phyloP scores from a whole-genome alignment of 148 eudicot genomes.

The Amaranthus hypochondriacus region DNA sequence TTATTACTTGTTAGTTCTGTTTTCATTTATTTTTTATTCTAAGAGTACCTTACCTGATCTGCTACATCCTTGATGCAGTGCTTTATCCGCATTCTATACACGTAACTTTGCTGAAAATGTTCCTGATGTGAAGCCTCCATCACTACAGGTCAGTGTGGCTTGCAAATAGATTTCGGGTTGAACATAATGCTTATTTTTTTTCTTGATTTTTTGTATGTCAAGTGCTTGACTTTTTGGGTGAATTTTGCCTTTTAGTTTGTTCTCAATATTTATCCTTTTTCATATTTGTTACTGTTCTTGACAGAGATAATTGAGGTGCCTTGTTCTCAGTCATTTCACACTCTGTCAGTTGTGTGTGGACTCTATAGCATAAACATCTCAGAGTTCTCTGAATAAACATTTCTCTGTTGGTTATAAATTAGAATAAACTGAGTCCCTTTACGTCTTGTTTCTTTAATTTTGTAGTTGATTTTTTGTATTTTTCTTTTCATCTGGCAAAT shows the following conservation, averaged over 20 bases:
- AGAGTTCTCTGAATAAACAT: neutral
- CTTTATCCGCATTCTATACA: constrained; percentile 92
- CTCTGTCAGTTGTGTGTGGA: neutral
- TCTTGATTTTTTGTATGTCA: constrained; percentile 2
- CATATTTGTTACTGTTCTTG: neutral
- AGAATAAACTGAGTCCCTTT: neutral
- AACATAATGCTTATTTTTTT: constrained; percentile 1
- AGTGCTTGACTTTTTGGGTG: neutral
- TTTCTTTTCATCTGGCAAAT: neutral
- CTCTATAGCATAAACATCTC: neutral
- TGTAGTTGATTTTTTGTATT: neutral
- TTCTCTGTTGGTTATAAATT: constrained; percentile 6
- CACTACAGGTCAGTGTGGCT: constrained; percentile 60
- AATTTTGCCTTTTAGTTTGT: neutral
- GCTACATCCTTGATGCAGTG: constrained; percentile 52
- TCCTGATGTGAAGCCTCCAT: constrained; percentile 77
- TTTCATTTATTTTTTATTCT: neutral
- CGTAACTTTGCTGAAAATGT: constrained; percentile 68
- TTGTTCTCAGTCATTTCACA: neutral
- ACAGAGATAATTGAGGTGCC: neutral
- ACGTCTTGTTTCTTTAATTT: neutral
- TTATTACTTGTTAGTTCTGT: neutral
- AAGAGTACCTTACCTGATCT: neutral
- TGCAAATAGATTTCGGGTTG: neutral
- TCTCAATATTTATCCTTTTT: neutral